Evolutionary conservation across 1,284 basidiomycete species (phyloP), one percentile per base, ranked within the genome.

Genomic region (Ceratobasidium sp.): DNA sequence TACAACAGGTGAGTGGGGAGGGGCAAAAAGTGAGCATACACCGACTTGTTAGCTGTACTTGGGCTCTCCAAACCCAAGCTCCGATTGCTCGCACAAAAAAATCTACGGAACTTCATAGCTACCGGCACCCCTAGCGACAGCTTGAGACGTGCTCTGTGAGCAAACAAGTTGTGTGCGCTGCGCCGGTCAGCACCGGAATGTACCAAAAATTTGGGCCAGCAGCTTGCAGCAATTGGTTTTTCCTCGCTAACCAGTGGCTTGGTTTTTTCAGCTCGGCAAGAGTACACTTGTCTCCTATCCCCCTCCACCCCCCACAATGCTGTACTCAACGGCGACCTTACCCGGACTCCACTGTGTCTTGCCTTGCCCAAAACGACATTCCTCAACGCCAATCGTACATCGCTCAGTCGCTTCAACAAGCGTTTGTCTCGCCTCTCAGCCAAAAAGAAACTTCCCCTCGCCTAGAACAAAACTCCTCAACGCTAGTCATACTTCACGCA

Each of bases 251-350:
- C 57, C 33, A 13, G 33, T 26, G 28, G 28, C 28, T 61, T 28
- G 28, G 33, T n/a, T 61, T 61, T 61, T 26, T 13, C 57, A 61
- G 57, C 57, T 33, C 33, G 33, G 33, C 33, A 33, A 33, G 33
- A 33, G 2, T 4, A 33, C 1, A 33, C 33, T 33, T 4, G 4
- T 33, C 57, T 26, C 26, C 6, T 15, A 33, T 5, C 33, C 5
- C 28, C 33, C 57, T 9, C 57, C 57, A 33, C 57, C 57, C 57
- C 26, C 57, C n/a, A 33, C 17, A 33, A 61, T 61, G 57, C 57
- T 61, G 28, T 61, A 65, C 62, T 28, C 33, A 33, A 44, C 20
- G 15, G 48, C 23, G 9, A 23, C 64, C 23, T 15, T n/a, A n/a
- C 44, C 64, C n/a, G n/a, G 20, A 4, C 3, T 12, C 64, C 42